Base-by-base conservation (phyloP, 2,329 filamentous ascomycete genomes). In the Paecilomyces sp. region DNA sequence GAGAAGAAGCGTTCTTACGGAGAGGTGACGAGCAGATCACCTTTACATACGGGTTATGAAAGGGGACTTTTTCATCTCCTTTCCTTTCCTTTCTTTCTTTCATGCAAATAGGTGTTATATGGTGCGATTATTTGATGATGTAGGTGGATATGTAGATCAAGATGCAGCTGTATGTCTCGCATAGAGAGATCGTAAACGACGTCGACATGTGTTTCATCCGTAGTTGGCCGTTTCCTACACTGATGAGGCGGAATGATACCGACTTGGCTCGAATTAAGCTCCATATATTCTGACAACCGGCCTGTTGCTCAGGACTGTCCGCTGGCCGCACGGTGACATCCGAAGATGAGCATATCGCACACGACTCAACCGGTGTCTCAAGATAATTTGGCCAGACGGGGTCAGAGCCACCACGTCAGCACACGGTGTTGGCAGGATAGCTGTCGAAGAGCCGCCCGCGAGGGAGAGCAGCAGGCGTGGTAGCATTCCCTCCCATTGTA, bases 1-100 rank as follows among this genome's bases (percentile, higher is more conserved):
- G 25, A 24, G 55, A 61, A 41, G 60, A 60, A n/a, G 31, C 47
- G 12, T 54, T 36, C 12, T 50, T 55, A 30, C 55, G 61, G 36
- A 62, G 60, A 24, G 64, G 63, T 36, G 63, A 66, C 55, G 64
- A 66, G 31, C 53, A 55, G 53, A 18, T 65, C 34, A 63, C 61
- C n/a, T 66, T 63, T 62, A 33, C 31, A 33, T 66, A 63, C 55
- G 63, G 63, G 1, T 52, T 63, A 50, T 61, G 60, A 18, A 47
- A 47, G 22, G 13, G 22, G 51, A n/a, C 15, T 13, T 53, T 25
- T 52, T 28, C 41, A 1, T 22, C 2, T 22, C 22, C 2, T 22
- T 22, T 22, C 22, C 22, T 22, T 22, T 22, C 2, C 22, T 22
- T 22, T 22, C 25, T 52, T 11, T 22, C 9, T 11, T 15, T 7